Conservation (phyloP, 352 stramenopile genomes). For the Phytophthora cryptogea region DNA sequence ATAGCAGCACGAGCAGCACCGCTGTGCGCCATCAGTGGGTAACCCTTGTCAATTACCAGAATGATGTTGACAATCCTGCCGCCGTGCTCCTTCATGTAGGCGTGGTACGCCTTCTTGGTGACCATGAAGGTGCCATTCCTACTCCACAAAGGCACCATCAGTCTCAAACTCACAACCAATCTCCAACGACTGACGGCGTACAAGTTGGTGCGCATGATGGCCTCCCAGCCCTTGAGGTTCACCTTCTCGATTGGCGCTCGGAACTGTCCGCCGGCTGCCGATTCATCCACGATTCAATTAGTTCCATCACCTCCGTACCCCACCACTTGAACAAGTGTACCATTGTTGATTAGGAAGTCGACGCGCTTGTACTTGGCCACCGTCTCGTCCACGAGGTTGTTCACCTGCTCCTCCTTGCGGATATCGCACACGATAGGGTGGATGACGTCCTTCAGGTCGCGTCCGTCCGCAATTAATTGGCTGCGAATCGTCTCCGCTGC, state of each 20-base stretch:
- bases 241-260: constrained; percentile 88
- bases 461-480: constrained; percentile 41
- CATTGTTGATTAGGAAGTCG: constrained; percentile 95
- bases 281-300: constrained; percentile 1
- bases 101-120: constrained; percentile 91
- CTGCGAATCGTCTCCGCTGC: constrained; percentile 64
- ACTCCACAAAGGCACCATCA: not conserved
- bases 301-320: not conserved
- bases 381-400: constrained; percentile 67
- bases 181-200: constrained; percentile 18
- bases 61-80: constrained; percentile 96
- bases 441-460: constrained; percentile 45
- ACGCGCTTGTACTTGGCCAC: constrained; percentile 85
- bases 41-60: constrained; percentile 93
- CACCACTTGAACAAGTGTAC: constrained; percentile 16
- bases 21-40: constrained; percentile 91
- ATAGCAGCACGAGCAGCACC: constrained; percentile 91
- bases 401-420: constrained; percentile 71
- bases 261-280: constrained; percentile 91
- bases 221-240: constrained; percentile 89
- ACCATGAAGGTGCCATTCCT: constrained; percentile 92
- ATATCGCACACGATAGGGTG: constrained; percentile 77
- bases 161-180: too few relatives aligned
- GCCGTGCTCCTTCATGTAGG: constrained; percentile 94
- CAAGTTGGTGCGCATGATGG: constrained; percentile 93